Base-by-base conservation (phyloP, 352 stramenopile species). In the Saprolegnia diclina region DNA sequence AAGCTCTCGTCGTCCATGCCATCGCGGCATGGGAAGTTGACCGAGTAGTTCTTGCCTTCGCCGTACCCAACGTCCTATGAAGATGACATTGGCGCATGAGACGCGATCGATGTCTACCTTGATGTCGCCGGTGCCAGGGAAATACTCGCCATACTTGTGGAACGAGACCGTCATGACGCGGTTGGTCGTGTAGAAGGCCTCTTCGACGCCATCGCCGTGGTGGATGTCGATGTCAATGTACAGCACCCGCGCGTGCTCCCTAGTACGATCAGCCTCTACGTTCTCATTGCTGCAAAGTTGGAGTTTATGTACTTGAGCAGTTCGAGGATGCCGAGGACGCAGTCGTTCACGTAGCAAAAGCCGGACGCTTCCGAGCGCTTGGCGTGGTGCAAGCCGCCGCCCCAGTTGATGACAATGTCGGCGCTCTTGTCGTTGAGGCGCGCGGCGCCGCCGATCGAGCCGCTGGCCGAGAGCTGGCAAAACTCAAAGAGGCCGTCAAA, bases 161-260 rank as follows among this genome's bases (percentile, higher is more conserved):
- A 99, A 99, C 18, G 90, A 97, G 59, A 91, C 92, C 2, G 96
- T 99, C 94, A 99, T 98, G 52, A 99, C 95, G 46, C 96, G 89
- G 77, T 99, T 98, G 55, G 97, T 99, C n/a, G 90, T 92, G 83
- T 99, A 99, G 74, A 99, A 99, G n/a, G 97, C 97, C 73, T 98
- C 97, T 71, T 99, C 97, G 37, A 99, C 97, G 44, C 96, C 97
- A 73, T 99, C 97, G 35, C 96, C 97, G 78, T 99, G 97, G 80
- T 99, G 97, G 73, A 99, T 99, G 76, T 99, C 97, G 85, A 99
- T 99, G 79, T 99, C 97, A 70, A 99, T 99, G 79, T 99, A 99
- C 29, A 99, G 80, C 29, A 99, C 97, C 63, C 97, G 89, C 70
- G 97, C 84, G 76, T 99, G 94, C 35, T 80, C 87, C 78, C 66